Evolutionary conservation across 495 filamentous ascomycete species (phyloP), one percentile per base, ranked within the genome.

Genomic region (Aspergillus wentii): DNA sequence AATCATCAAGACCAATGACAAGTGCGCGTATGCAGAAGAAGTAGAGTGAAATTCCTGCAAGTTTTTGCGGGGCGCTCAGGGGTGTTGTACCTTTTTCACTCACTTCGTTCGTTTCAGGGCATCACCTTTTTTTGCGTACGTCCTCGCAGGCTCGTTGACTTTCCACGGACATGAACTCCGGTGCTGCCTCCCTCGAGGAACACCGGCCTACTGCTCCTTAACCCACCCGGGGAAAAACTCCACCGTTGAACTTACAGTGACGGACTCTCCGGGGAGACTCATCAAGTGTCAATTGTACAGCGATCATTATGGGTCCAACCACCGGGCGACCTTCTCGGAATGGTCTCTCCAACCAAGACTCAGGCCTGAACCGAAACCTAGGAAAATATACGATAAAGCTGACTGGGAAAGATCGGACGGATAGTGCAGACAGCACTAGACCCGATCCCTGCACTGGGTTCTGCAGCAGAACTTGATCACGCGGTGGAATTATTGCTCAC

Each of bases 381-480:
- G 23, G 32, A 50, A 45, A 33, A 49, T 36, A 13, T 56, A 58
- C 18, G 41, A 53, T 11, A 43, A 48, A 8, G 53, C 46, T 5
- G 42, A 60, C 18, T 61, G 35, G 54, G 2, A 3, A 49, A 43
- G 32, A 49, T 57, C 17, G 41, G 46, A 16, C n/a, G 41, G 14
- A 40, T 43, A 17, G 30, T 53, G 20, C 27, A n/a, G 40, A 48
- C 26, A 33, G 40, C 15, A 46, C 49, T 2, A 26, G 27, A 13
- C 38, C 36, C n/a, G 41, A 37, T 20, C 33, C n/a, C n/a, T n/a
- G n/a, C n/a, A n/a, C n/a, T n/a, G n/a, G n/a, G n/a, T n/a, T n/a
- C n/a, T n/a, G n/a, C n/a, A n/a, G n/a, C n/a, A n/a, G n/a, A n/a
- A n/a, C n/a, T 37, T 8, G 33, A 38, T 22, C 37, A 7, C 18